Evolutionary conservation across 2,329 filamentous ascomycete genomes (phyloP).

Genomic region (Tricladium varicosporioides): DNA sequence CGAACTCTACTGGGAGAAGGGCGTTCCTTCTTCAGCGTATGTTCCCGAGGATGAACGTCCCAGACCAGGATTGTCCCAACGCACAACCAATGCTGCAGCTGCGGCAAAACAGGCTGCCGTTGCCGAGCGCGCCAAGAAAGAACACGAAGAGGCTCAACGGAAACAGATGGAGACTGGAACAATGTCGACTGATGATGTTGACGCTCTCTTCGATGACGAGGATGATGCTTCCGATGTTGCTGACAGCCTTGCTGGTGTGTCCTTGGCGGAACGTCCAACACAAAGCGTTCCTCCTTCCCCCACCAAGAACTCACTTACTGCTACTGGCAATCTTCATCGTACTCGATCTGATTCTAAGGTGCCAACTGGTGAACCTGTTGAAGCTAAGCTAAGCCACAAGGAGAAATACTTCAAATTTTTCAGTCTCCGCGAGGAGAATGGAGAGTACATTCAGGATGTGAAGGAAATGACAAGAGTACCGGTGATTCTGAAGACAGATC

Average conservation of each 20-base stretch:
- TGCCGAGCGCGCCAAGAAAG: slow-evolving; percentile 76
- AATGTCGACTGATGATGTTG: slow-evolving; percentile 87
- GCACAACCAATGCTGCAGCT: slow-evolving; percentile 71
- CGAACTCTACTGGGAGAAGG: slow-evolving; percentile 99
- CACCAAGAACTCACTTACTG: slow-evolving; percentile 67
- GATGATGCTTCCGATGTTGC: slow-evolving; percentile 78
- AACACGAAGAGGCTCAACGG: slow-evolving; percentile 85
- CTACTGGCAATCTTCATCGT: slow-evolving; percentile 71
- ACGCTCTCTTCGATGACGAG: slow-evolving; percentile 94
- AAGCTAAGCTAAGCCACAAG: slow-evolving; percentile 83
- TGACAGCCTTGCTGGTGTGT: slow-evolving; percentile 90
- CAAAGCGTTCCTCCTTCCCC: slow-evolving; percentile 95
- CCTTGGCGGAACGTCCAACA: slow-evolving; percentile 82
- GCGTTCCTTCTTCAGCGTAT: slow-evolving; percentile 91
- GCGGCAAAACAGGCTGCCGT: slow-evolving; percentile 80
- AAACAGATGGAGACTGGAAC: slow-evolving; percentile 94
- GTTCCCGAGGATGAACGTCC: slow-evolving; percentile 96
- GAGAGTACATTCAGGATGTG: slow-evolving; percentile 97
- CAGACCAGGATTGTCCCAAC: slow-evolving; percentile 72
- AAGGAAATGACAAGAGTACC: slow-evolving; percentile 96
- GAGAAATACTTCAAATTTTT: slow-evolving; percentile 95
- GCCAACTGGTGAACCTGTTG: slow-evolving; percentile 68
- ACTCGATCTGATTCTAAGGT: slow-evolving; percentile 95
- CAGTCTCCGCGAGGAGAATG: slow-evolving; percentile 84
- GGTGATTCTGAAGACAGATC: slow-evolving; percentile 97